These are phyloP conservation scores for Beta lomatogona DNA, from an alignment of 179 eudicot species.

Conservation along the genomic window DNA sequence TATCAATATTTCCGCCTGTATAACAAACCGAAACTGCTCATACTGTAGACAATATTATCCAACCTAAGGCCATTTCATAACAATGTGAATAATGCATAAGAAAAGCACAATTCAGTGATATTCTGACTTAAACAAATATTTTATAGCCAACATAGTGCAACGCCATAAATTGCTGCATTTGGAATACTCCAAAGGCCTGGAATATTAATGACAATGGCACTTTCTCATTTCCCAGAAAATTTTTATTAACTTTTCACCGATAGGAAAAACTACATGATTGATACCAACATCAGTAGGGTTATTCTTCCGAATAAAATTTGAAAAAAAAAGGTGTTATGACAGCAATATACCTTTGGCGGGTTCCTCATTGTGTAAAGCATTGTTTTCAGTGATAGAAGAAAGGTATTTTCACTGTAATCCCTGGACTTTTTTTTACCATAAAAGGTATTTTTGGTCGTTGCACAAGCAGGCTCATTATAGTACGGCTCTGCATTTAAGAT, in stretches of 20 bases:
- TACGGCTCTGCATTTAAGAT: slow-evolving; percentile 76
- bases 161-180: background rate
- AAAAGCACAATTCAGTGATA: background rate
- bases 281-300: background rate
- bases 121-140: background rate
- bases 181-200: background rate
- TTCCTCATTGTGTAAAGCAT: slow-evolving; percentile 64
- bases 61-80: background rate
- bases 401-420: slow-evolving; percentile 56
- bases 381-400: slow-evolving; percentile 60
- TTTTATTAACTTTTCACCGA: background rate
- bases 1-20: too few relatives aligned
- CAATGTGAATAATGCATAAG: background rate
- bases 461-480: slow-evolving; percentile 80
- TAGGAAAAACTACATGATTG: background rate
- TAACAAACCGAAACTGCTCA: too few relatives aligned
- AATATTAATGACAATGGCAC: background rate
- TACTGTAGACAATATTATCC: background rate
- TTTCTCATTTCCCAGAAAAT: background rate
- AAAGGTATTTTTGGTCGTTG: slow-evolving; percentile 27
- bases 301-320: background rate
- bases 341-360: slow-evolving; percentile 68
- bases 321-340: too few relatives aligned
- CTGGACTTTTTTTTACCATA: slow-evolving; percentile 40
- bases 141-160: background rate